Evolutionary conservation across 2,329 filamentous ascomycete species (phyloP).

Genomic region (Colletotrichum cereale): DNA sequence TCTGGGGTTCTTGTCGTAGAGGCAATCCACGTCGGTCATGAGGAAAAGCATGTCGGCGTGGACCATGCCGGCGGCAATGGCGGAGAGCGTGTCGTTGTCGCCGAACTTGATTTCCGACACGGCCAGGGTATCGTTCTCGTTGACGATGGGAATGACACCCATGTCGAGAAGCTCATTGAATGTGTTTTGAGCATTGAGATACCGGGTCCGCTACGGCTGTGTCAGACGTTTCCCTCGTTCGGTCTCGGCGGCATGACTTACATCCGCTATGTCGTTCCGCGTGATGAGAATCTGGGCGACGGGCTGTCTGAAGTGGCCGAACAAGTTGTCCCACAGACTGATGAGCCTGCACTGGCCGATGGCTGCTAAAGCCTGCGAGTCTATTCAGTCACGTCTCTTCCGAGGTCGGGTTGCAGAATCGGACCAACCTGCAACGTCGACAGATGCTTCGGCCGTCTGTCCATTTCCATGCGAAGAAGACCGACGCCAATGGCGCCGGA

Average conservation of each 20-base stretch:
- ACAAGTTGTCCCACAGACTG: constrained; percentile 94
- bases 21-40: constrained; percentile 98
- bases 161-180: constrained; percentile 90
- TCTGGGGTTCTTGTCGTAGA: constrained; percentile 96
- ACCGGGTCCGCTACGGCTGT: constrained; percentile 79
- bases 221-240: constrained; percentile 31
- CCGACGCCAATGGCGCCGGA: constrained; percentile 97
- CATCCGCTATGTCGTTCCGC: constrained; percentile 95
- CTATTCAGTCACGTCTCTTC: constrained; percentile 13
- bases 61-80: constrained; percentile 97
- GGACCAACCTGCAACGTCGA: constrained; percentile 80
- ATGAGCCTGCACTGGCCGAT: constrained; percentile 97
- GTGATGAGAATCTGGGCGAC: constrained; percentile 96
- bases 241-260: constrained; percentile 56
- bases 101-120: constrained; percentile 99
- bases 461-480: constrained; percentile 88
- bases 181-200: constrained; percentile 96
- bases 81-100: constrained; percentile 97
- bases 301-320: constrained; percentile 87
- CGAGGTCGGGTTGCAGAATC: neutral
- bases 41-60: constrained; percentile 96
- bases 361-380: constrained; percentile 81
- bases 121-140: constrained; percentile 97
- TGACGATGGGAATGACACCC: constrained; percentile 98
- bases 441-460: constrained; percentile 89